Percentiles rank a stretch among this genome's conserved stretches.
These are phyloP conservation scores for Neonothopanus nambi DNA, from an alignment of 1,284 basidiomycete genomes.

Conservation along the genomic window DNA sequence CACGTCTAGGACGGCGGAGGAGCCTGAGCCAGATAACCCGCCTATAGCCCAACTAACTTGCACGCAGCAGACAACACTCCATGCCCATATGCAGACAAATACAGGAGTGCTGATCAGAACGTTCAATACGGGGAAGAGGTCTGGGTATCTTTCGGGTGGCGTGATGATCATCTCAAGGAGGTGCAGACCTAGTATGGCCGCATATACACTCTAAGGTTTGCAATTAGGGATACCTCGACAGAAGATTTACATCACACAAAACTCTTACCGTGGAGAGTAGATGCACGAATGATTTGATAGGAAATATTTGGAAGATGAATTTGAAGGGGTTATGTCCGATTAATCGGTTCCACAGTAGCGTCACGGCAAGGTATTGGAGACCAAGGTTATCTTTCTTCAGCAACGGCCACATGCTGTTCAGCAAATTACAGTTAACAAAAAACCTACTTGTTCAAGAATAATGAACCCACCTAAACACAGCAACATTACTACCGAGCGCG, in stretches of 20 bases:
- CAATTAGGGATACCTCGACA: neutral
- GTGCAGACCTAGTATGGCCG: conserved; percentile 59
- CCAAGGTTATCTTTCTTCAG: conserved; percentile 80
- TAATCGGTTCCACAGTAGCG: conserved; percentile 78
- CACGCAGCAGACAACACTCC: conserved; percentile 73
- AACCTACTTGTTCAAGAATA: neutral
- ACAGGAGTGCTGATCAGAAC: conserved; percentile 81
- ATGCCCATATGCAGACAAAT: conserved; percentile 73
- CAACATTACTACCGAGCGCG: conserved; percentile 82
- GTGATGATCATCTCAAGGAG: conserved; percentile 58
- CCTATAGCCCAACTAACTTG: conserved; percentile 65
- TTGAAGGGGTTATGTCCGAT: conserved; percentile 74
- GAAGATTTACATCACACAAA: conserved; percentile 2
- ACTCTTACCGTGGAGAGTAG: conserved; percentile 59
- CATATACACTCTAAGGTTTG: conserved; percentile 57
- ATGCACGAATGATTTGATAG: conserved; percentile 22
- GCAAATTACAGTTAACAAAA: conserved; percentile 10
- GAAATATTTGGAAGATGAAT: conserved; percentile 39
- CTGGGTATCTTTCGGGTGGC: conserved; percentile 78
- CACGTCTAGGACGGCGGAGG: neutral
- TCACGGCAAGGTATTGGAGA: conserved; percentile 68
- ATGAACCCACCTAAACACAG: conserved; percentile 74
- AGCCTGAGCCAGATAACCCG: conserved; percentile 3
- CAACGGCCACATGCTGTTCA: conserved; percentile 84
- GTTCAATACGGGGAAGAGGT: conserved; percentile 85